A percentile compares a stretch with the other conserved stretches of the same genome.
phyloP scores from a whole-genome alignment of 192 early-diverging fungal genomes.

The Linnemannia exigua region DNA sequence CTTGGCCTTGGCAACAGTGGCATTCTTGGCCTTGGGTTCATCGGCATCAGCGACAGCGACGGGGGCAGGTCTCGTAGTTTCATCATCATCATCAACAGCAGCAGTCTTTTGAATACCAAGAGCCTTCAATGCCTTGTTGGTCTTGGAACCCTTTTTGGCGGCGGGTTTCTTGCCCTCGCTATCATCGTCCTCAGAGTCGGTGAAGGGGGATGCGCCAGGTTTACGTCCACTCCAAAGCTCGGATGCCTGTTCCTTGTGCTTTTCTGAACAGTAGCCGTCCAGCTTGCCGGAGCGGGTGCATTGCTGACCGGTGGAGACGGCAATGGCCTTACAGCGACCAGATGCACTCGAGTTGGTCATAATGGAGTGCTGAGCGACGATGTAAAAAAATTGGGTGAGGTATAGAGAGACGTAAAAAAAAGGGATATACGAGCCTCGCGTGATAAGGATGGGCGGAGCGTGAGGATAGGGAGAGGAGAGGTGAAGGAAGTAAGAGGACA shows the following conservation, averaged over 20 bases:
- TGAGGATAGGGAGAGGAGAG: background rate
- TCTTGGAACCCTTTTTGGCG: slow-evolving; percentile 20
- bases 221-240: slow-evolving; percentile 1
- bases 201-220: slow-evolving; percentile 15
- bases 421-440: background rate
- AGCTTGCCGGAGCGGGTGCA: slow-evolving; percentile 42
- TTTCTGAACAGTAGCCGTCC: slow-evolving; percentile 50
- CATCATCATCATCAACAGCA: background rate
- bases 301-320: slow-evolving; percentile 37
- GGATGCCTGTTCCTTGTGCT: slow-evolving; percentile 43
- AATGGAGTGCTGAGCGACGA: background rate
- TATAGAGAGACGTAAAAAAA: background rate
- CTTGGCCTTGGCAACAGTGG: slow-evolving; percentile 22
- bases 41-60: background rate
- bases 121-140: slow-evolving; percentile 22
- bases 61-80: slow-evolving; percentile 3
- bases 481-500: background rate
- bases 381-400: background rate
- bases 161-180: background rate
- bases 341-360: background rate
- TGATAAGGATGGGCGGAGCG: background rate
- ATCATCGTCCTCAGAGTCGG: slow-evolving; percentile 15
- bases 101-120: slow-evolving; percentile 30
- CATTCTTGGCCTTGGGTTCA: slow-evolving; percentile 16
- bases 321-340: slow-evolving; percentile 47